These are phyloP conservation scores for Metschnikowia dekortorum DNA, from an alignment of 805 yeast species.

Conservation along the genomic window DNA sequence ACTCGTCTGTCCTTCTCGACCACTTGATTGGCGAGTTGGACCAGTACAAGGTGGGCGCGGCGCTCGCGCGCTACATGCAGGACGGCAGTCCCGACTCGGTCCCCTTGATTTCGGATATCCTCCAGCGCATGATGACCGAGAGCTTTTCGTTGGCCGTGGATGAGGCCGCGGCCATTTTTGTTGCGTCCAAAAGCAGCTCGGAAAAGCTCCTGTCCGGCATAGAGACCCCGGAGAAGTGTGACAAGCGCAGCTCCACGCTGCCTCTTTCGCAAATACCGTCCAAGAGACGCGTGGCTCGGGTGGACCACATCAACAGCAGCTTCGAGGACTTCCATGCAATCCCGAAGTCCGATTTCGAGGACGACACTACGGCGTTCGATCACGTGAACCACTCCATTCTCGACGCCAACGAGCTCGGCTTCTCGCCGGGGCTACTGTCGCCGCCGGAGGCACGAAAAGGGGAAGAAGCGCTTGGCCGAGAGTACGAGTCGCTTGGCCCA, in stretches of 20 bases:
- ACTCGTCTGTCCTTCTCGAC: slow-evolving; percentile 55
- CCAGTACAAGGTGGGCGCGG: slow-evolving; percentile 7
- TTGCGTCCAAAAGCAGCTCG: slow-evolving; percentile 14
- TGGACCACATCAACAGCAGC: slow-evolving; percentile 23
- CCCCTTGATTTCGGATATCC: background rate
- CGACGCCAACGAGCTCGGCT: slow-evolving; percentile 26
- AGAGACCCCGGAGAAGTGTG: background rate
- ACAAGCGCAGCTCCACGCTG: slow-evolving; percentile 22
- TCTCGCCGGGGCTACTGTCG: slow-evolving; percentile 23
- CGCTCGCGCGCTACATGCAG: background rate
- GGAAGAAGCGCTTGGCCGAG: background rate
- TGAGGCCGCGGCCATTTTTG: slow-evolving; percentile 23
- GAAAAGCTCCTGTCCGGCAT: background rate
- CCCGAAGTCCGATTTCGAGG: slow-evolving; percentile 23
- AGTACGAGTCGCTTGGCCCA: too few species aligned
- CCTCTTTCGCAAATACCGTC: slow-evolving; percentile 19
- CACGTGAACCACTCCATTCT: slow-evolving; percentile 22
- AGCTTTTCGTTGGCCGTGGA: slow-evolving; percentile 22
- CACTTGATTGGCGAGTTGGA: slow-evolving; percentile 31
- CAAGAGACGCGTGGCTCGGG: slow-evolving; percentile 5
- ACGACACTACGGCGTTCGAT: slow-evolving; percentile 27
- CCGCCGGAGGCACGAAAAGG: background rate
- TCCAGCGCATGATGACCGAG: background rate
- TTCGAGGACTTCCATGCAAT: slow-evolving; percentile 24
- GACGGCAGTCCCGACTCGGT: background rate